These are phyloP conservation scores for Rhodotorula sp. DNA, from an alignment of 1,284 basidiomycete species.

Conservation along the genomic window DNA sequence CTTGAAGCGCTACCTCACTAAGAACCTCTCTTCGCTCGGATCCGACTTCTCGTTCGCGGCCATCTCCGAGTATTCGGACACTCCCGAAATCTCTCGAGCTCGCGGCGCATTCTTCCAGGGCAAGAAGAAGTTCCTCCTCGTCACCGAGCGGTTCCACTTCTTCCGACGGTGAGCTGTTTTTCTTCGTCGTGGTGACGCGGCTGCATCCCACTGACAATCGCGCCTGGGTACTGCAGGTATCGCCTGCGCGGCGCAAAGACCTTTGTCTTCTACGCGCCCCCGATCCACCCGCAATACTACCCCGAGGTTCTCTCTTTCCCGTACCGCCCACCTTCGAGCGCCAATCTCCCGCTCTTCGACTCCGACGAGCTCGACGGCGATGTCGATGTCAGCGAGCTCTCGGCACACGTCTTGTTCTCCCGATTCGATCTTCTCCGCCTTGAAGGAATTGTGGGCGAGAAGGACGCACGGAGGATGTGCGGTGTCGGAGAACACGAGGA, in stretches of 20 bases:
- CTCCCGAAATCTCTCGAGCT: slow-evolving; percentile 88
- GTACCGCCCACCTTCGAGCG: slow-evolving; percentile 80
- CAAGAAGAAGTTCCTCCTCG: slow-evolving; percentile 78
- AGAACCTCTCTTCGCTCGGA: slow-evolving; percentile 48
- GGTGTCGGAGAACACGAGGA: slow-evolving; percentile 6
- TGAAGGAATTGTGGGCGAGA: slow-evolving; percentile 31
- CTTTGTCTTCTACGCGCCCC: slow-evolving; percentile 86
- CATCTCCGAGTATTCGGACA: slow-evolving; percentile 93
- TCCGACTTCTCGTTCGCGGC: slow-evolving; percentile 70
- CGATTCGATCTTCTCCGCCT: slow-evolving; percentile 83
- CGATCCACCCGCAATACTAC: slow-evolving; percentile 87
- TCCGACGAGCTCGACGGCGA: slow-evolving; percentile 41
- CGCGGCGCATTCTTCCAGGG: slow-evolving; percentile 89
- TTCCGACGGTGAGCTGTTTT: slow-evolving; percentile 66
- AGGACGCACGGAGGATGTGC: slow-evolving; percentile 37
- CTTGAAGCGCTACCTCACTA: slow-evolving; percentile 80
- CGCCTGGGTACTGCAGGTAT: slow-evolving; percentile 58
- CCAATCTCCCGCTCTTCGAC: slow-evolving; percentile 57
- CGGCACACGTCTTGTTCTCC: slow-evolving; percentile 73
- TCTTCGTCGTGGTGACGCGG: neutral
- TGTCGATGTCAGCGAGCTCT: slow-evolving; percentile 69
- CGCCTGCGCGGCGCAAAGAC: slow-evolving; percentile 88
- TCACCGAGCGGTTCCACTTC: slow-evolving; percentile 97
- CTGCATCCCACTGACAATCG: neutral
- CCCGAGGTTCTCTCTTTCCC: slow-evolving; percentile 81